Evolutionary conservation across 495 filamentous ascomycete species (phyloP).

Genomic region (Penicillium lividum): DNA sequence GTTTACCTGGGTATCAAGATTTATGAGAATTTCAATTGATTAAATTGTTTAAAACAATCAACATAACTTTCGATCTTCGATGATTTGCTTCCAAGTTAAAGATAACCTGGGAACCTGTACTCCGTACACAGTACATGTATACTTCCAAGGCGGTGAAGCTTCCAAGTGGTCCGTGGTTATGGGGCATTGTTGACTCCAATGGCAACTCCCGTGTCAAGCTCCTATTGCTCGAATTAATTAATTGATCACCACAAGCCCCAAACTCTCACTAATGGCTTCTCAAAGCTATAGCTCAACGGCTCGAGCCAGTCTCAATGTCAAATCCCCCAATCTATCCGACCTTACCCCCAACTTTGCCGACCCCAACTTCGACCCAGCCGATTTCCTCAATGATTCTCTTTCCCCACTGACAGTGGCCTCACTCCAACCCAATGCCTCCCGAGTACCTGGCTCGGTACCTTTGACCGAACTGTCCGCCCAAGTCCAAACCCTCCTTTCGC

Average conservation of each 20-base stretch:
- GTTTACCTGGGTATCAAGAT: too few relatives aligned
- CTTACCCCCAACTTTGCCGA: conserved; percentile 64
- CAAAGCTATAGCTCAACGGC: conserved; percentile 21
- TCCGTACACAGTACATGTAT: background rate
- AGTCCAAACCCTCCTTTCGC: conserved; percentile 79
- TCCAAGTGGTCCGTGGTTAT: background rate
- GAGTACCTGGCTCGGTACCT: conserved; percentile 54
- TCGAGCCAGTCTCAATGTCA: conserved; percentile 12
- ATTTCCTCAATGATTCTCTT: conserved; percentile 77
- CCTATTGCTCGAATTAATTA: background rate
- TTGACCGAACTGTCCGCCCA: conserved; percentile 77
- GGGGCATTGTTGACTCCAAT: background rate
- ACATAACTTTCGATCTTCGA: background rate
- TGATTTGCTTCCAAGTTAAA: too few relatives aligned
- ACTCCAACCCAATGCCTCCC: conserved; percentile 41
- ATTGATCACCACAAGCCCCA: background rate
- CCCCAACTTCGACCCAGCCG: conserved; percentile 73
- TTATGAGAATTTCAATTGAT: too few relatives aligned
- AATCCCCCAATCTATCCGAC: conserved; percentile 46
- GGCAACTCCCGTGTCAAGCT: background rate
- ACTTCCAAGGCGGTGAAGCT: conserved; percentile 1
- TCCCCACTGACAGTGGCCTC: conserved; percentile 53
- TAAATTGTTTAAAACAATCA: background rate
- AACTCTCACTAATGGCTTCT: conserved; percentile 16
- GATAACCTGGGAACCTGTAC: too few relatives aligned